Evolutionary conservation across 805 yeast genomes (phyloP).

Genomic region (Komagataella phaffii): DNA sequence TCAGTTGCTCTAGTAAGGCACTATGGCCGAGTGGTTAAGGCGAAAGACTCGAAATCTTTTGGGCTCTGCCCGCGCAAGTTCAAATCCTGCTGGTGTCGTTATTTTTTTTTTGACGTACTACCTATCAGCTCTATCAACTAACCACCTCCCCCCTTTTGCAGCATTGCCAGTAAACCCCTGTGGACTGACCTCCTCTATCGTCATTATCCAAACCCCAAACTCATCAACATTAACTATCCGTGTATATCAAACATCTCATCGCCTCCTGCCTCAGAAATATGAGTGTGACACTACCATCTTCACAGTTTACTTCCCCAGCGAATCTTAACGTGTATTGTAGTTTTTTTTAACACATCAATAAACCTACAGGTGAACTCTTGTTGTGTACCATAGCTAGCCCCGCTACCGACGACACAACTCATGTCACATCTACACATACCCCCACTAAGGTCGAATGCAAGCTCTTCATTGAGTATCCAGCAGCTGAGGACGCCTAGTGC

Average conservation of each 20-base stretch:
- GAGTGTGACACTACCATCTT: neutral
- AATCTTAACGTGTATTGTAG: neutral
- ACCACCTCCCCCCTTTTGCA: too few relatives aligned
- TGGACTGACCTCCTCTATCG: too few relatives aligned
- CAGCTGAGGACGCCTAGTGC: constrained; percentile 21
- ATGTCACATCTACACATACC: neutral
- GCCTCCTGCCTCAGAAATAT: neutral
- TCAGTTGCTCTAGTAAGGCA: constrained; percentile 15
- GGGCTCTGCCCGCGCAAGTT: constrained; percentile 75
- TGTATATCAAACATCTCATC: neutral
- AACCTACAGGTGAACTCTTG: neutral
- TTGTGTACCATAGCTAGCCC: neutral
- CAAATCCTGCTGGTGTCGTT: constrained; percentile 68
- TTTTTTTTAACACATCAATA: neutral
- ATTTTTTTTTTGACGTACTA: constrained; percentile 14
- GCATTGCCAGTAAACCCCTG: too few relatives aligned
- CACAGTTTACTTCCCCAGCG: neutral
- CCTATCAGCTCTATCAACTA: too few relatives aligned
- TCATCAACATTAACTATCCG: too few relatives aligned
- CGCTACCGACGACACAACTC: neutral
- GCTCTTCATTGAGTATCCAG: constrained; percentile 1
- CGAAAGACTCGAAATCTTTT: constrained; percentile 64
- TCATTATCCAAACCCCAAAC: too few relatives aligned
- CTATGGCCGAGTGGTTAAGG: constrained; percentile 73
- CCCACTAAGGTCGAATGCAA: constrained; percentile 4